Base-by-base conservation (phyloP, 176 grass and related monocot genomes). In the Cenchrus americanus region DNA sequence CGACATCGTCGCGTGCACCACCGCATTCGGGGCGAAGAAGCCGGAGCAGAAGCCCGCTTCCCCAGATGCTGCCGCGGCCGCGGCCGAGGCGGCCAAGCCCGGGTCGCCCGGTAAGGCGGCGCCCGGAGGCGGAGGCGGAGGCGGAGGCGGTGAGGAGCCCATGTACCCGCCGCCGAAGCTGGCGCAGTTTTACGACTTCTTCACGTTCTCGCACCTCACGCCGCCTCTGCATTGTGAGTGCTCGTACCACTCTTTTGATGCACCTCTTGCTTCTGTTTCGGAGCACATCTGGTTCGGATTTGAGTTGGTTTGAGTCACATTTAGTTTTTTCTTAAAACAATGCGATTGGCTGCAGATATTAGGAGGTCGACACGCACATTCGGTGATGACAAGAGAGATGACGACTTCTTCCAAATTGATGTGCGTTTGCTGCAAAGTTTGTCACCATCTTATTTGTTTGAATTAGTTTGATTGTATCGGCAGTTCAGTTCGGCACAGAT, bases 141-240 rank as follows among this genome's bases (percentile, higher is more conserved):
- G 47, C 0, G 66, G 78, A 17, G 80, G 78, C 21, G 82, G 88
- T 37, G 96, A 98, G 27, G 96, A 95, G 83, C 93, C 85, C 4
- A 84, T 98, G 87, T 98, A 98, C 83, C 96, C 96, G 75, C 89
- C 96, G 21, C 93, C 96, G 21, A 95, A 98, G 76, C 93, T 98
- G 23, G 89, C 80, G 30, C 83, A 98, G 71, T 98, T 95, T 82
- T 98, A 98, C 77, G 96, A 98, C 21, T 98, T 98, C 89, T 94
- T 98, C 87, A 95, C 96, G 21, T 95, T 98, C 85, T 93, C 96
- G 8, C 66, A 98, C 80, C 93, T 95, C 60, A 76, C 89, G 7
- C 88, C 93, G 51, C 96, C 96, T 3, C 79, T 98, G 23, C 91
- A 98, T 57, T 98, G 96, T 98, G 53, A 64, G 86, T 62, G n/a